Conservation (phyloP, 148 eudicot genomes). For the Simmondsia chinensis region DNA sequence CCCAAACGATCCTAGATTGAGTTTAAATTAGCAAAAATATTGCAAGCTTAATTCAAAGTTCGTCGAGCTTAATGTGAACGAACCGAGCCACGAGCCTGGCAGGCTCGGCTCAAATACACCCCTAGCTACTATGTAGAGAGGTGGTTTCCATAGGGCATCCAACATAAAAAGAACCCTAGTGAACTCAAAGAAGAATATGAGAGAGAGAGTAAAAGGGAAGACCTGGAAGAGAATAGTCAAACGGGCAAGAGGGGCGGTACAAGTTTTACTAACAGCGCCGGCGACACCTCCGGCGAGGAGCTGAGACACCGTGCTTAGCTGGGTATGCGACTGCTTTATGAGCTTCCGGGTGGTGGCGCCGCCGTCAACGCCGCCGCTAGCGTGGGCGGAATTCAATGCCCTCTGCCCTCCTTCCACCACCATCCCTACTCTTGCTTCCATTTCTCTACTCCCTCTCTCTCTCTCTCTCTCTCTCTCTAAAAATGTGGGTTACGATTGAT, state of each 20-base stretch:
- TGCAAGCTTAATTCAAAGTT: too few species aligned
- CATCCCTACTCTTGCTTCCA: constrained; percentile 24
- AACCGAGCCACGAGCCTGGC: too few species aligned
- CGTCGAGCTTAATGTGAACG: too few species aligned
- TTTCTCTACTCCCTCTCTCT: neutral
- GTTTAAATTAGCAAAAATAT: too few species aligned
- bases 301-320: constrained; percentile 54
- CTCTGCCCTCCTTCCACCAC: constrained; percentile 13
- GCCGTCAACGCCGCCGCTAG: constrained; percentile 38
- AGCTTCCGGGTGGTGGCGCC: constrained; percentile 32
- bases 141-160: too few species aligned
- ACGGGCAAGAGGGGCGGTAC: constrained; percentile 87
- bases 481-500: too few species aligned
- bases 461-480: neutral
- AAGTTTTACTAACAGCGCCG: constrained; percentile 73
- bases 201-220: too few species aligned
- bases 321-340: constrained; percentile 34
- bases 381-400: constrained; percentile 22
- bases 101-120: too few species aligned
- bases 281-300: constrained; percentile 81
- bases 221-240: constrained; percentile 91
- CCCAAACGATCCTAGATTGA: too few species aligned
- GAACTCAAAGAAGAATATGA: neutral
- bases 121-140: too few species aligned
- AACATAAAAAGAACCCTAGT: too few species aligned